Evolutionary conservation across 23 red algal species (phyloP), one percentile per base, ranked within the genome.

Genomic region (Agarophyton chilense): DNA sequence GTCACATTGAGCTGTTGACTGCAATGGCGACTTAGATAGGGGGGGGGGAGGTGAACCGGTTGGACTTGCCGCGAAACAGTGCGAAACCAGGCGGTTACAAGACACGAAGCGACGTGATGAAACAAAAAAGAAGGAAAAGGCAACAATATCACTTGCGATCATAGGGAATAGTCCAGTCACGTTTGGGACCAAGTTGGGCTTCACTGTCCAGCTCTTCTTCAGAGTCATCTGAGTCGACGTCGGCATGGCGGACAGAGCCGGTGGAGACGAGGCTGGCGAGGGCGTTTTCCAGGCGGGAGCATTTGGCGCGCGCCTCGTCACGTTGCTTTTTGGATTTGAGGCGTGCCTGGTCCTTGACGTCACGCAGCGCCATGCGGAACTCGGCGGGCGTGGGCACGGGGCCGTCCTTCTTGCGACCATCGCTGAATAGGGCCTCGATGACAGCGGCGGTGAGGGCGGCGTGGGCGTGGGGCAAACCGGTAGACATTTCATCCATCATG

Each of bases 361-460:
- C 85, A 35, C 71, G 53, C 42, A 89, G 72, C 3, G 85, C 85
- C 3, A 52, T 19, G n/a, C 85, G 85, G 58, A 89, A 89, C 43
- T 89, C 85, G 52, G 70, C 22, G 2, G 85, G 85, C 5, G 85
- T 89, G 25, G 85, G 85, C 36, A 89, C 85, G 24, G 67, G 33
- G n/a, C 70, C 85, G 24, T 63, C 85, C 72, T 62, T 89, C 73
- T 74, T 74, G 46, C 70, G 44, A 12, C 51, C 51, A 10, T 50
- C 70, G 31, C 35, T 50, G 67, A 89, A 89, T 40, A 89, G 53
- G 3, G 85, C 26, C 53, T 89, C 85, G 13, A 77, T 52, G 21
- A 89, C 85, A 25, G 85, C 85, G 26, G 46, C 36, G 12, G 85
- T 18, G 12, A 89, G 38, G 34, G 47, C 72, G 56, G 71, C 70